These are phyloP conservation scores for Pleurotus sapidus DNA, from an alignment of 768 basidiomycete species.

Conservation along the genomic window DNA sequence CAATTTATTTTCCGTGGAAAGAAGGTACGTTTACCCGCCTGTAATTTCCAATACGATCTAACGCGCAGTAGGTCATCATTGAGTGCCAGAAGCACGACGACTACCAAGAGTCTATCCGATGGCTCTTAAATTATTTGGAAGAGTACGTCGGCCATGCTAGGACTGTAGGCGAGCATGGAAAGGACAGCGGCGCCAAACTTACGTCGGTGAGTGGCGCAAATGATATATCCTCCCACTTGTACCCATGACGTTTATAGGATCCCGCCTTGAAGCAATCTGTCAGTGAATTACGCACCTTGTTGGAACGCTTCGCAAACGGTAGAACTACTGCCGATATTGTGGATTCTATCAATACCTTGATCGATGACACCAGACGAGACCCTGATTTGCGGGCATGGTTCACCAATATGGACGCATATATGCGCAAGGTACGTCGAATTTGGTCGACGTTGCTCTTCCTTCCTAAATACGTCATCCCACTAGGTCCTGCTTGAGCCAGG, in stretches of 20 bases:
- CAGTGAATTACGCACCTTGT: slow-evolving; percentile 68
- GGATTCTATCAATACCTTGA: slow-evolving; percentile 68
- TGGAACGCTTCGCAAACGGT: slow-evolving; percentile 89
- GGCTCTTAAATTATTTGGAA: slow-evolving; percentile 63
- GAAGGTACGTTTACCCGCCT: slow-evolving; percentile 50
- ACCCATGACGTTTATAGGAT: slow-evolving; percentile 31
- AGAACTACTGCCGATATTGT: slow-evolving; percentile 63
- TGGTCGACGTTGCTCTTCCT: not conserved
- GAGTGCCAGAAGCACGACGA: slow-evolving; percentile 93
- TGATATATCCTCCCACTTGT: no score
- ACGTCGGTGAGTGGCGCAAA: slow-evolving; percentile 21
- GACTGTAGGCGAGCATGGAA: slow-evolving; percentile 17
- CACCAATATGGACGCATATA: slow-evolving; percentile 52
- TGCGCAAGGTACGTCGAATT: slow-evolving; percentile 62
- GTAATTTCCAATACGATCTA: not conserved
- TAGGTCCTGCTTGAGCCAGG: slow-evolving; percentile 77
- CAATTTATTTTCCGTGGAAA: slow-evolving; percentile 93
- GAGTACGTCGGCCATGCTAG: slow-evolving; percentile 59
- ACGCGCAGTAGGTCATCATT: slow-evolving; percentile 57
- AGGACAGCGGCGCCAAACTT: slow-evolving; percentile 16
- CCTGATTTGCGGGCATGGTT: slow-evolving; percentile 77
- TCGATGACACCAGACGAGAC: slow-evolving; percentile 73
- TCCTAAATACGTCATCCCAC: not conserved
- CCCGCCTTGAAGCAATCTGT: slow-evolving; percentile 53
- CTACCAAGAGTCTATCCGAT: slow-evolving; percentile 79